Evolutionary conservation across 164 flowering plant genomes (phyloP), one percentile per base, ranked within the genome.

Genomic region (Dillenia suffruticosa): DNA sequence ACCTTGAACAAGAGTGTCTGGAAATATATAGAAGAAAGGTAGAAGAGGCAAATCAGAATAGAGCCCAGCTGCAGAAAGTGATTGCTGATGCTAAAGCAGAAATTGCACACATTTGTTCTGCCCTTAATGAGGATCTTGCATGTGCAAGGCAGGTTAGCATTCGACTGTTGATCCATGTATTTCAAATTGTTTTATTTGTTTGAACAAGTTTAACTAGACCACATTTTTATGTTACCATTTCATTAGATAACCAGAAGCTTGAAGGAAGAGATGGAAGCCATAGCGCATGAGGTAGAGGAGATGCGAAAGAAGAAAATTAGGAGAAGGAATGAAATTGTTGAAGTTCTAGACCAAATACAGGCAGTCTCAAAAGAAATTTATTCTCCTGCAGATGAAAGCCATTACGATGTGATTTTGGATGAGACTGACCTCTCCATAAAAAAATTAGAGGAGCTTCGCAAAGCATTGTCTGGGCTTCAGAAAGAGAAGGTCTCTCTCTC

Each of bases 1-100:
- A 87, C 57, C 73, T 91, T 58, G 95, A 91, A 72, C 78, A 76
- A 74, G 86, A 82, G 72, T 91, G 97, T 67, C 61, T 91, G 9
- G 88, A 81, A 49, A 85, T 78, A 15, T 91, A 88, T 61, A 76
- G 79, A 69, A 81, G 81, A 61, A 88, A 81, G 67, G 89, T 91
- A 46, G 90, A 87, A 44, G 79, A 71, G 46, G 93, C 95, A 17
- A 84, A 76, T 54, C 63, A 65, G 47, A 66, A 59, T 16, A 76
- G 83, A 74, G 84, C 85, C 45, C 79, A 79, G 68, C 69, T 91
- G 63, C 76, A 80, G 50, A 81, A 79, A 64, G 77, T 77, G 12
- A 80, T 88, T 72, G 87, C 88, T 51, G 81, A 75, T 56, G 68
- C 81, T 51, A 81, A 85, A 76, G 82, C 84, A n/a, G 89, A 88